Conservation (phyloP, 2,329 filamentous ascomycete genomes). For the Arachnopeziza araneosa region DNA sequence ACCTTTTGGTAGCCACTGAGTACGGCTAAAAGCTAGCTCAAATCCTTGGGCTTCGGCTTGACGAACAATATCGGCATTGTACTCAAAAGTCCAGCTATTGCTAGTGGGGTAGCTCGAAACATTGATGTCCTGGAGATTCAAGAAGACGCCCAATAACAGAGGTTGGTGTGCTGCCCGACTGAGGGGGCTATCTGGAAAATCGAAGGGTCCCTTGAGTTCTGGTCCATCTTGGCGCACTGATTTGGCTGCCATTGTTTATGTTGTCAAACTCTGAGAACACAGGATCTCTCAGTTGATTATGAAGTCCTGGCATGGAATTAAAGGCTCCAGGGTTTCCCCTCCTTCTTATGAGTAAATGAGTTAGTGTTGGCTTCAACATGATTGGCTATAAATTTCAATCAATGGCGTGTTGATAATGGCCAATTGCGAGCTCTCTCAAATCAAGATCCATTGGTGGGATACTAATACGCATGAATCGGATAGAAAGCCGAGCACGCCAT, state of each 20-base stretch:
- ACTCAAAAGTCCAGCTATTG: constrained; percentile 1
- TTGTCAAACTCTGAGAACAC: constrained; percentile 14
- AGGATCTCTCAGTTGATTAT: neutral
- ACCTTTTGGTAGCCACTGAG: constrained; percentile 3
- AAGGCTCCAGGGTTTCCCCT: too few relatives aligned
- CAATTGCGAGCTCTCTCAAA: constrained; percentile 17
- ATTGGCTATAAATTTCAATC: constrained; percentile 7
- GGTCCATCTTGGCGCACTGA: constrained; percentile 3
- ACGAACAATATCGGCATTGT: neutral
- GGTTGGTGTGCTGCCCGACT: constrained; percentile 2
- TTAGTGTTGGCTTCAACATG: neutral
- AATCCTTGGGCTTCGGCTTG: constrained; percentile 2
- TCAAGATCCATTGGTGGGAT: neutral
- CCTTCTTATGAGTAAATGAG: neutral
- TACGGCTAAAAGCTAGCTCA: constrained; percentile 2
- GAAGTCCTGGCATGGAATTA: neutral
- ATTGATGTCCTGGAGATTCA: constrained; percentile 2
- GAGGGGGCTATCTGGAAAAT: constrained; percentile 3
- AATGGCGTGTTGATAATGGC: constrained; percentile 5
- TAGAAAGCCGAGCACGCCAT: neutral
- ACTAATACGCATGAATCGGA: neutral
- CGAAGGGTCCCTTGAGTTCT: constrained; percentile 1
- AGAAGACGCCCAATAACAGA: neutral
- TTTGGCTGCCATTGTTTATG: neutral
- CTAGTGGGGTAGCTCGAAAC: neutral